Percentiles rank a stretch among this genome's conserved stretches.
Conservation (phyloP, 192 early-diverging fungal genomes). For the Dispira simplex region DNA sequence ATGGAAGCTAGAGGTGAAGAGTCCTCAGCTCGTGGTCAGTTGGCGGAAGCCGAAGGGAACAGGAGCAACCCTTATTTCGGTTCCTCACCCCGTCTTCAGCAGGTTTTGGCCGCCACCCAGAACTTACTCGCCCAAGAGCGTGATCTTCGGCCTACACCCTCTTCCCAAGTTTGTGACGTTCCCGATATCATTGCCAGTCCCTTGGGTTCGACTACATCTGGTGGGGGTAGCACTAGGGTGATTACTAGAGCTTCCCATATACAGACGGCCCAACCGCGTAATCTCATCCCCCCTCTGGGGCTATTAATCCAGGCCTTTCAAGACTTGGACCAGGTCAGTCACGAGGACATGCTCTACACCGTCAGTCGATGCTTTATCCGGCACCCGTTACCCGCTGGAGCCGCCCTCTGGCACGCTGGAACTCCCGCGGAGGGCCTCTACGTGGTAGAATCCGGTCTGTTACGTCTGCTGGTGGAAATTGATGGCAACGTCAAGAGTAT, state of each 20-base stretch:
- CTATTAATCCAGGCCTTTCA: constrained; percentile 45
- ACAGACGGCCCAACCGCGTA: constrained; percentile 13
- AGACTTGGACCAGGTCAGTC: constrained; percentile 27
- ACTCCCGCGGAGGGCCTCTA: constrained; percentile 43
- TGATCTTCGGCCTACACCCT: constrained; percentile 20
- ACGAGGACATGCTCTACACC: constrained; percentile 36
- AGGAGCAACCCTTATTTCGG: neutral
- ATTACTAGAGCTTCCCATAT: neutral
- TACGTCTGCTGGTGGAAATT: constrained; percentile 33
- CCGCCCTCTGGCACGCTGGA: constrained; percentile 51
- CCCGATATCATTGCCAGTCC: constrained; percentile 1
- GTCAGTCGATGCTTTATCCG: constrained; percentile 52
- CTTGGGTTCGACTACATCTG: neutral
- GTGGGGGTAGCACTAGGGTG: neutral
- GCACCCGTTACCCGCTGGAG: constrained; percentile 30
- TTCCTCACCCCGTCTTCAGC: constrained; percentile 7
- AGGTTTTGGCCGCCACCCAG: constrained; percentile 20
- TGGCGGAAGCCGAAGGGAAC: too few relatives aligned
- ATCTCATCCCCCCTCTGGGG: constrained; percentile 25
- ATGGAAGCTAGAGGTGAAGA: too few relatives aligned
- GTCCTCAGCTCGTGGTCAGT: too few relatives aligned
- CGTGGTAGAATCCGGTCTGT: constrained; percentile 57
- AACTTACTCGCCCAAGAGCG: constrained; percentile 15
- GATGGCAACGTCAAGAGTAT: constrained; percentile 21
- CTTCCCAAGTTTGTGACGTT: constrained; percentile 21